Base-by-base conservation (phyloP, 345 rosid genomes). In the Hibiscus mutabilis region DNA sequence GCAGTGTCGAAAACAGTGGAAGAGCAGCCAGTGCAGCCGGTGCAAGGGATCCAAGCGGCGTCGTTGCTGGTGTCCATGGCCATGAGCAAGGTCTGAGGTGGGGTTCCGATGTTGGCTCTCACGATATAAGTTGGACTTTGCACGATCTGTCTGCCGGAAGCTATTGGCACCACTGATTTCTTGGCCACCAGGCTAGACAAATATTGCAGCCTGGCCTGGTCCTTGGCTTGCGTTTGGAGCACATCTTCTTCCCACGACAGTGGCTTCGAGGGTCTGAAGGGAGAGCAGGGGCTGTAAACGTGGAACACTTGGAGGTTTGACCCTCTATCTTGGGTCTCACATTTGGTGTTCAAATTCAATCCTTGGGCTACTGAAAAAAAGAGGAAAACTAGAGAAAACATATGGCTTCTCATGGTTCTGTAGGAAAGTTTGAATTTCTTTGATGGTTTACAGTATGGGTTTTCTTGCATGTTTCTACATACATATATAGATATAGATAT, bases 61-160 rank as follows among this genome's bases (percentile, higher is more conserved):
- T 95, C 99, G 59, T 84, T 90, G 86, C 97, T 92, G 16, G 88
- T 95, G 70, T 95, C 99, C 79, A 95, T 73, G 66, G 98, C 97
- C 87, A 92, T 78, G 46, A 92, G 88, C 89, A 95, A 62, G 59
- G 91, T 63, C 75, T 95, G 99, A 4, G 96, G 74, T 1, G 98
- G 99, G 11, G 93, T 89, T 12, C 99, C 99, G 15, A 95, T 79
- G 52, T 86, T 84, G 40, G 88, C 88, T 75, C 84, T 82, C 19
- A 86, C 90, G 58, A 95, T 78, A 33, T 92, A 95, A 51, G 92
- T 90, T 21, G 99, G 93, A 77, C 89, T 92, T 86, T 92, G 99
- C 6, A 79, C 53, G 40, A 87, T 83, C 85, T 80, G 89, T 31
- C 93, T 81, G 60, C 97, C 99, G 0, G 99, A 85, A 40, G 99